Conservation (phyloP, 163 green algal genomes). For the Prototheca wickerhamii region DNA sequence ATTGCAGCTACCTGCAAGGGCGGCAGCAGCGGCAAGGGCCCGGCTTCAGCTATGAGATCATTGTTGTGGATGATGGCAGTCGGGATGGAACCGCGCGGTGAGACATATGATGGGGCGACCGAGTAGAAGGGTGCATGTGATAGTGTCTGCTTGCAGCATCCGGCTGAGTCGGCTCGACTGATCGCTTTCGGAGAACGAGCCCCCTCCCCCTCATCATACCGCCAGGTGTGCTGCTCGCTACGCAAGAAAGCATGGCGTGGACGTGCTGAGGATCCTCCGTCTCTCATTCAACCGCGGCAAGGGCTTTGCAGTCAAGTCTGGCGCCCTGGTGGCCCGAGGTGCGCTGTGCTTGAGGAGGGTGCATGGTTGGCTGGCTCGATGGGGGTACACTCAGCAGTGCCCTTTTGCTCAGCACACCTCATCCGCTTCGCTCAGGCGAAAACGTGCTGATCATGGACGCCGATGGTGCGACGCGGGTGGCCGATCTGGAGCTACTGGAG, state of each 20-base stretch:
- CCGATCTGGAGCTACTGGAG: constrained; percentile 56
- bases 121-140: neutral
- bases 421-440: no score
- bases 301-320: constrained; percentile 29
- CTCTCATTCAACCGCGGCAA: constrained; percentile 84
- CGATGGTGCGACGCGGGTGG: constrained; percentile 73
- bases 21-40: constrained; percentile 52
- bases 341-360: no score
- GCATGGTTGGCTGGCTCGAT: no score
- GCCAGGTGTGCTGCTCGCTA: constrained; percentile 38
- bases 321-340: constrained; percentile 38
- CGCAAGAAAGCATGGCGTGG: constrained; percentile 58
- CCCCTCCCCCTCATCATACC: constrained; percentile 6
- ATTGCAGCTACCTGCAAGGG: constrained; percentile 57
- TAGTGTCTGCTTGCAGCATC: neutral
- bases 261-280: constrained; percentile 74
- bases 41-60: constrained; percentile 84
- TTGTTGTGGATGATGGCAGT: constrained; percentile 93
- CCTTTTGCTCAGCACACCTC: no score
- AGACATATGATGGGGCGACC: neutral
- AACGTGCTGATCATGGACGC: constrained; percentile 81
- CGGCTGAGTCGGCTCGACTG: constrained; percentile 26
- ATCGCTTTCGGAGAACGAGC: neutral
- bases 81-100: constrained; percentile 61
- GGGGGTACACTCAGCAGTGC: no score